These are phyloP conservation scores for Rhodotorula toruloides DNA, from an alignment of 768 basidiomycete genomes.

Conservation along the genomic window DNA sequence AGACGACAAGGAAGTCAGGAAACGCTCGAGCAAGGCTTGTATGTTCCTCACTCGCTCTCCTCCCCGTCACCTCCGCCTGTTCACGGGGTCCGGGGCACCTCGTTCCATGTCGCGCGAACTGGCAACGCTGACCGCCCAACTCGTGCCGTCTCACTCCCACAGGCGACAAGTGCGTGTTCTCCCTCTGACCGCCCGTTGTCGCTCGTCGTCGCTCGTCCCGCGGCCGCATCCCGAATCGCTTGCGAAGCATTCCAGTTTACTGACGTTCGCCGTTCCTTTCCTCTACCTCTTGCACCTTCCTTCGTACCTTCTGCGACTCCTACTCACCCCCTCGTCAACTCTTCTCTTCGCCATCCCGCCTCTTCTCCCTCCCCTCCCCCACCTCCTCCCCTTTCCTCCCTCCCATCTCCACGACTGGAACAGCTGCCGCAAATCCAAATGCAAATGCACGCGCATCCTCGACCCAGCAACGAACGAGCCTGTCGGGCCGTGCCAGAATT, in stretches of 20 bases:
- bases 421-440: slow-evolving; percentile 39
- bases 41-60: not conserved
- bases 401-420: too few relatives aligned
- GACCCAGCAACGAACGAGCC: slow-evolving; percentile 27
- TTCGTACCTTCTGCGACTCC: too few relatives aligned
- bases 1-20: not conserved
- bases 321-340: not conserved
- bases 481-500: slow-evolving; percentile 37
- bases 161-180: slow-evolving; percentile 2
- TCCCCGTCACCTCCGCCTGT: not conserved
- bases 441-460: slow-evolving; percentile 32
- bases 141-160: not conserved
- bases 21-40: not conserved
- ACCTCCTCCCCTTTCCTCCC: not conserved
- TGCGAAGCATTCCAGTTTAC: too few relatives aligned
- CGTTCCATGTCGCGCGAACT: not conserved
- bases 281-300: too few relatives aligned
- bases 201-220: not conserved
- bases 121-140: slow-evolving; percentile 3
- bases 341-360: not conserved
- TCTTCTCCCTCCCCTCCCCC: too few relatives aligned
- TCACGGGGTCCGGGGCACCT: not conserved
- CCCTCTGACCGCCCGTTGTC: not conserved
- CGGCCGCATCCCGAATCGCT: too few relatives aligned
- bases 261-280: too few relatives aligned